These are phyloP conservation scores for Coemansia sp. DNA, from an alignment of 192 early-diverging fungal species.

Conservation along the genomic window DNA sequence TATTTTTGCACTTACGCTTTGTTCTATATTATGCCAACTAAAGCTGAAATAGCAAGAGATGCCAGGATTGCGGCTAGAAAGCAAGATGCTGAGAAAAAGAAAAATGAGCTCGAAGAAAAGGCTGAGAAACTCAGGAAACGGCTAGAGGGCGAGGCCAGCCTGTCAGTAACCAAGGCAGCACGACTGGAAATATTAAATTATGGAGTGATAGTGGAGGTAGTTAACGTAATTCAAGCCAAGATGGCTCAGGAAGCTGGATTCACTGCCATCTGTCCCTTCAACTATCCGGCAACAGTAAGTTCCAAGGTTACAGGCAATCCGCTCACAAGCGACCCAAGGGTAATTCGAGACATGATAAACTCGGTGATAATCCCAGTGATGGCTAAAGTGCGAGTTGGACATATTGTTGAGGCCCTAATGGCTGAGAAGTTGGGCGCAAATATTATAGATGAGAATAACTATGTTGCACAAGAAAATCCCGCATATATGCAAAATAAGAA, in stretches of 20 bases:
- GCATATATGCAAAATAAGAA: slow-evolving; percentile 81
- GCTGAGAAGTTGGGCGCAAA: slow-evolving; percentile 79
- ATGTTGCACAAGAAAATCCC: slow-evolving; percentile 58
- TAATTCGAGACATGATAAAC: neutral
- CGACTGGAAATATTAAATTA: neutral
- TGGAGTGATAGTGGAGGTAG: neutral
- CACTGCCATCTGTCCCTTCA: neutral
- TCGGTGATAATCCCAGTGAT: slow-evolving; percentile 7
- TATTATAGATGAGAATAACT: slow-evolving; percentile 91
- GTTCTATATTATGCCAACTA: neutral
- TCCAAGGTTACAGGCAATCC: neutral
- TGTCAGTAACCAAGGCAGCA: neutral
- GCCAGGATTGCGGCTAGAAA: neutral
- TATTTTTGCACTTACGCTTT: neutral
- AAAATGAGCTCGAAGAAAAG: neutral
- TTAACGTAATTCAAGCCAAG: neutral
- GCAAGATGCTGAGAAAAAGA: too few relatives aligned
- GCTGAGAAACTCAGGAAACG: neutral
- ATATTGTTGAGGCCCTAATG: slow-evolving; percentile 56
- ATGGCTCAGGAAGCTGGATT: neutral
- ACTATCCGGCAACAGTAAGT: neutral
- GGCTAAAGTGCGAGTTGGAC: slow-evolving; percentile 4
- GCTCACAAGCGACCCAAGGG: neutral
- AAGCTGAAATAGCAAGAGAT: neutral
- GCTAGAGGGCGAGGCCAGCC: neutral